These are phyloP conservation scores for Durusdinium trenchii DNA, from an alignment of 73 alveolate genomes.

Conservation along the genomic window DNA sequence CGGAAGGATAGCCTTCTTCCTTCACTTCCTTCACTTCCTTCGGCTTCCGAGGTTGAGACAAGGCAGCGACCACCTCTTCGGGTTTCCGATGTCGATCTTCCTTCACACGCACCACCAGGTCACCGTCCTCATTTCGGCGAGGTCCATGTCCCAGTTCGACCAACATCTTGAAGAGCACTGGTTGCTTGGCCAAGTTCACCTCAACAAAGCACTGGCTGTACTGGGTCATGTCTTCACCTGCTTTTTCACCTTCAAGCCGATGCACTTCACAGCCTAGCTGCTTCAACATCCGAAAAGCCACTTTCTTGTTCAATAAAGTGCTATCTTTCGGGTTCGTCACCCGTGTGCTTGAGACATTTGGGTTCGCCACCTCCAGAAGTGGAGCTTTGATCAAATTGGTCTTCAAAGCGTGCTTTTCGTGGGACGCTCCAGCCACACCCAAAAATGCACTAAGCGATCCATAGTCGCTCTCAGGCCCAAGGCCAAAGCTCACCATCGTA, in stretches of 20 bases:
- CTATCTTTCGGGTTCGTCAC: neutral
- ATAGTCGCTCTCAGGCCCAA: conserved; percentile 61
- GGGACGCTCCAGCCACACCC: neutral
- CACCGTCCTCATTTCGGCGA: conserved; percentile 6
- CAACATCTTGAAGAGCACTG: conserved; percentile 69
- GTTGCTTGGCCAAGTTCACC: conserved; percentile 50
- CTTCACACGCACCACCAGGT: conserved; percentile 37
- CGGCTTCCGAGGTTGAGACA: conserved; percentile 42
- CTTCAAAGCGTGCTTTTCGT: too few relatives aligned
- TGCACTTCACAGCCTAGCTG: conserved; percentile 84
- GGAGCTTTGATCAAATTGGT: too few relatives aligned
- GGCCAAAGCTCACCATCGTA: conserved; percentile 50
- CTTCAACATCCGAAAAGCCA: conserved; percentile 75
- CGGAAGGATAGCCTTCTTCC: conserved; percentile 66
- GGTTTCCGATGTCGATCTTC: conserved; percentile 72
- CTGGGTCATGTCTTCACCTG: neutral
- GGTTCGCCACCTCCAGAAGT: neutral
- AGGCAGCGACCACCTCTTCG: conserved; percentile 54
- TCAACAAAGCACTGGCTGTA: conserved; percentile 19
- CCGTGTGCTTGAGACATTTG: neutral
- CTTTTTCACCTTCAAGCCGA: neutral
- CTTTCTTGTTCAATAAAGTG: conserved; percentile 30
- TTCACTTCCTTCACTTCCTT: neutral
- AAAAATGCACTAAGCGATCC: conserved; percentile 58
- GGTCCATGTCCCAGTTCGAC: conserved; percentile 90